phyloP scores from a whole-genome alignment of 2,329 filamentous ascomycete species.

The Stachybotrys chartarum region DNA sequence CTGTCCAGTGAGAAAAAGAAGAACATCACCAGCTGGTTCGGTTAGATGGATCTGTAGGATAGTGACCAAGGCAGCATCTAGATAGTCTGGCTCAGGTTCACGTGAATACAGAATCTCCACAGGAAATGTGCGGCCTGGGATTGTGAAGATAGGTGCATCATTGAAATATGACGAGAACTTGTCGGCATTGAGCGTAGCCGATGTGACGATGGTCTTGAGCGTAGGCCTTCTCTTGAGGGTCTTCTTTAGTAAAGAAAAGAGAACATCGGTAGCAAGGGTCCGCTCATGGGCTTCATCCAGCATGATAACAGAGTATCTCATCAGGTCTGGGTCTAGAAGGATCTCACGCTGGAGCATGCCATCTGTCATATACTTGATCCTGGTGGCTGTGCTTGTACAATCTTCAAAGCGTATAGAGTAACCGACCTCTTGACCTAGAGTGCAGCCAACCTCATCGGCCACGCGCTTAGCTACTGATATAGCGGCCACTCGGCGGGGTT shows the following conservation, averaged over 20 bases:
- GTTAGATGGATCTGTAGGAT: conserved; percentile 98
- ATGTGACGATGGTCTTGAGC: conserved; percentile 92
- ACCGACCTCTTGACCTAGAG: conserved; percentile 85
- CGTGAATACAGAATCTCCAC: conserved; percentile 94
- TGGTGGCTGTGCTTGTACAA: conserved; percentile 76
- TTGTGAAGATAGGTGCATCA: conserved; percentile 91
- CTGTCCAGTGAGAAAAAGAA: conserved; percentile 95
- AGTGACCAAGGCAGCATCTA: conserved; percentile 88
- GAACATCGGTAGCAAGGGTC: conserved; percentile 90
- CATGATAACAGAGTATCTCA: conserved; percentile 93
- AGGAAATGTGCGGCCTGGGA: conserved; percentile 89
- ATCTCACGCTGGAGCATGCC: conserved; percentile 97
- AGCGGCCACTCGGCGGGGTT: conserved; percentile 91
- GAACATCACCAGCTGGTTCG: conserved; percentile 85
- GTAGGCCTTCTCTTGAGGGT: conserved; percentile 79
- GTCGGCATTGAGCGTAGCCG: conserved; percentile 91
- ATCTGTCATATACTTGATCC: conserved; percentile 99
- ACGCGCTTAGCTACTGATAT: conserved; percentile 98
- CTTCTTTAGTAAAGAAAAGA: conserved; percentile 93
- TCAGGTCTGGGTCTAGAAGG: conserved; percentile 81
- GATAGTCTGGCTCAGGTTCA: conserved; percentile 91
- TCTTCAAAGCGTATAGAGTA: conserved; percentile 98
- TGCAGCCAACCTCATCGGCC: conserved; percentile 87
- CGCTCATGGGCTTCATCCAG: conserved; percentile 97
- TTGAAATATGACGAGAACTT: conserved; percentile 98